Evolutionary conservation across 495 filamentous ascomycete genomes (phyloP).

Genomic region (Penicillium samsonianum): DNA sequence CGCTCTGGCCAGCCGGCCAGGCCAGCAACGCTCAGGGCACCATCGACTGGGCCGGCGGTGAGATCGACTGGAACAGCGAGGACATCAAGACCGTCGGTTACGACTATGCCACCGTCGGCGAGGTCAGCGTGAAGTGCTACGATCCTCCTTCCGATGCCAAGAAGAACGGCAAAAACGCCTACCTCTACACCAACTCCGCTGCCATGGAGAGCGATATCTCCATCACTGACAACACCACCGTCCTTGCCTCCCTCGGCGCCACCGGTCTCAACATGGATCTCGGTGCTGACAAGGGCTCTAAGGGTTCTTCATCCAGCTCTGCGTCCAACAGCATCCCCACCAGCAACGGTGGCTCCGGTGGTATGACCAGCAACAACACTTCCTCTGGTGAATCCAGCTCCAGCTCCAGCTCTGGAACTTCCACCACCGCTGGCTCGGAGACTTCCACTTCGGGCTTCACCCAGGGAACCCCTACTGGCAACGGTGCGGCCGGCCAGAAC

Average conservation of each 20-base stretch:
- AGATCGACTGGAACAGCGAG: conserved; percentile 79
- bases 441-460: conserved; percentile 26
- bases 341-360: conserved; percentile 37
- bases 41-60: conserved; percentile 86
- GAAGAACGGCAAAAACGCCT: conserved; percentile 61
- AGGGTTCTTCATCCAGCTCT: conserved; percentile 21
- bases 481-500: conserved; percentile 40
- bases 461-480: conserved; percentile 29
- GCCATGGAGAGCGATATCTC: conserved; percentile 75
- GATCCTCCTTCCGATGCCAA: conserved; percentile 65
- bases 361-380: conserved; percentile 20
- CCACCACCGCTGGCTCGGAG: conserved; percentile 18
- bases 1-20: conserved; percentile 91
- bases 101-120: conserved; percentile 80
- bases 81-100: conserved; percentile 84
- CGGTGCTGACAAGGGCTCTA: conserved; percentile 31
- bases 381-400: conserved; percentile 16
- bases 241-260: conserved; percentile 76
- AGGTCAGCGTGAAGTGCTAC: conserved; percentile 84
- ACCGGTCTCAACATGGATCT: conserved; percentile 71
- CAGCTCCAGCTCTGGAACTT: conserved; percentile 21
- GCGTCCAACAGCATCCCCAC: conserved; percentile 39
- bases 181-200: conserved; percentile 66
- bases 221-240: conserved; percentile 70
- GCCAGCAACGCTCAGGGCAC: conserved; percentile 79